phyloP scores from a whole-genome alignment of 164 flowering plant genomes.

The Stephania japonica region DNA sequence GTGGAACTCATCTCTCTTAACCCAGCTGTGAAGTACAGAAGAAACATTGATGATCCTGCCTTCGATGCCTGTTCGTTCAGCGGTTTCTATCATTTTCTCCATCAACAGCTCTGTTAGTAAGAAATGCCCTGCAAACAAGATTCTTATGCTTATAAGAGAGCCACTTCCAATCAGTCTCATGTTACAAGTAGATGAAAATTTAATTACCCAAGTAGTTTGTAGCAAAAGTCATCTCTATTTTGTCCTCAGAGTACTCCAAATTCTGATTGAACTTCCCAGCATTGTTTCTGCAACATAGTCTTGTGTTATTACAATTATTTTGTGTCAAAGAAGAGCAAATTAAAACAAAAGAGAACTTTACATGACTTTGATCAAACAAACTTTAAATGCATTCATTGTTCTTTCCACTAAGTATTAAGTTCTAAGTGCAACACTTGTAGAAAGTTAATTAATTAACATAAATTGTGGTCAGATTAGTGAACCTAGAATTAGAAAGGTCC shows the following conservation, averaged over 20 bases:
- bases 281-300: conserved; percentile 67
- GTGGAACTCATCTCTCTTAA: conserved; percentile 48
- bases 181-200: too few relatives aligned
- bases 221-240: conserved; percentile 92
- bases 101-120: conserved; percentile 62
- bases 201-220: conserved; percentile 86
- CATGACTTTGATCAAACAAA: too few relatives aligned
- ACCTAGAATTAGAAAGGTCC: too few relatives aligned
- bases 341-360: too few relatives aligned
- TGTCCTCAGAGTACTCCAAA: conserved; percentile 85
- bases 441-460: too few relatives aligned
- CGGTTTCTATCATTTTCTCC: conserved; percentile 80
- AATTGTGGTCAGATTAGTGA: too few relatives aligned
- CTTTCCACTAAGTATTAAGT: too few relatives aligned
- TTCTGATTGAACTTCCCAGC: conserved; percentile 77
- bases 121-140: conserved; percentile 61
- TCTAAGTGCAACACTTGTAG: too few relatives aligned
- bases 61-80: conserved; percentile 52
- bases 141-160: not conserved
- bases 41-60: conserved; percentile 91
- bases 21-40: conserved; percentile 82
- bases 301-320: not conserved
- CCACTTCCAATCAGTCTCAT: not conserved
- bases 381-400: too few relatives aligned
- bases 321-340: too few relatives aligned